phyloP scores from a whole-genome alignment of 192 early-diverging fungal genomes.

The Radiomyces spectabilis region DNA sequence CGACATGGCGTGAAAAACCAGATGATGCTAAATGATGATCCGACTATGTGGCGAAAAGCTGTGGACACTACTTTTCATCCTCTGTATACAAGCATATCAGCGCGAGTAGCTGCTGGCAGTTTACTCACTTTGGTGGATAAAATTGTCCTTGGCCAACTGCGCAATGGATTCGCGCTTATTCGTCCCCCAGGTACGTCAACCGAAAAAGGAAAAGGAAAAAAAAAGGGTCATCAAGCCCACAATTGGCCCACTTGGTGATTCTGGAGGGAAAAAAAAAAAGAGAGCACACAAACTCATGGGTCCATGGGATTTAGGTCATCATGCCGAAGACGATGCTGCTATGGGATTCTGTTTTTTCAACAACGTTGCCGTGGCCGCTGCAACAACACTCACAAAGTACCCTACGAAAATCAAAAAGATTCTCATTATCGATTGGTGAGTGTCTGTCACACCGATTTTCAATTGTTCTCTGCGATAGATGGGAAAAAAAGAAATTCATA shows the following conservation, averaged over 20 bases:
- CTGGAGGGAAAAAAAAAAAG: background rate
- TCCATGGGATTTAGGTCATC: slow-evolving; percentile 57
- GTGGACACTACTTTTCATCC: slow-evolving; percentile 35
- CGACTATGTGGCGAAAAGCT: slow-evolving; percentile 40
- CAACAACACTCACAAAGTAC: slow-evolving; percentile 39
- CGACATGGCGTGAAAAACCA: no score
- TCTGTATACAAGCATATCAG: slow-evolving; percentile 6
- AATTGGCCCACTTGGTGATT: background rate
- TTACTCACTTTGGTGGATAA: slow-evolving; percentile 33
- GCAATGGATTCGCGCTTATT: slow-evolving; percentile 65
- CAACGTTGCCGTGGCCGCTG: slow-evolving; percentile 70
- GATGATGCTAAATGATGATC: no score
- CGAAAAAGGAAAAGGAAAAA: slow-evolving; percentile 1
- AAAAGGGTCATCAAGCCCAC: background rate
- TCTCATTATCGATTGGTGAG: slow-evolving; percentile 68
- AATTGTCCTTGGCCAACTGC: slow-evolving; percentile 45
- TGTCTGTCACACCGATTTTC: no score
- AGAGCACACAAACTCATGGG: background rate
- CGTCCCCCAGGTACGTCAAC: slow-evolving; percentile 53
- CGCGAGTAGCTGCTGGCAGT: slow-evolving; percentile 2
- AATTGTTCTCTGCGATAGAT: background rate
- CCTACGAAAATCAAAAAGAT: slow-evolving; percentile 46
- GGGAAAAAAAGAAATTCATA: background rate
- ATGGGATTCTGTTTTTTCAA: slow-evolving; percentile 77
- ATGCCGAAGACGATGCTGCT: slow-evolving; percentile 61